Base-by-base conservation (phyloP, 2,329 filamentous ascomycete genomes). In the Karstenula rhodostoma region DNA sequence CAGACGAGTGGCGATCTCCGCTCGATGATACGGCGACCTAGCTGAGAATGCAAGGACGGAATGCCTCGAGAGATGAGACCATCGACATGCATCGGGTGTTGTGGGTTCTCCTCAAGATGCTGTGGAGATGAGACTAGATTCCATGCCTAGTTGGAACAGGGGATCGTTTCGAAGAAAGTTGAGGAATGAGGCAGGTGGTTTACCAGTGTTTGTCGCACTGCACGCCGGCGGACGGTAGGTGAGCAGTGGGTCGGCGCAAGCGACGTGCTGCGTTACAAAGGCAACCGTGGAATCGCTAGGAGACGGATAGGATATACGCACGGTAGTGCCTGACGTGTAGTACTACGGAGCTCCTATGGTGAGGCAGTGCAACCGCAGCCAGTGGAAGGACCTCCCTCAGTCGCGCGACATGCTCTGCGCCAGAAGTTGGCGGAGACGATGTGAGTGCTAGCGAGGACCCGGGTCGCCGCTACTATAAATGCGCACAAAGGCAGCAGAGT, bases 361-460 rank as follows among this genome's bases (percentile, higher is more conserved):
- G 48, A 37, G 48, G 48, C 48, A 37, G 48, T 51, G 44, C 44
- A 17, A 44, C 6, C n/a, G 12, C 12, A 19, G 40, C 12, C 25
- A 7, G 25, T 27, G 23, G 29, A 23, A 50, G 48, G 8, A 37
- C n/a, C 25, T 50, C 4, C n/a, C 25, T 50, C 4, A 5, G 32
- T 50, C 48, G 29, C 48, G 48, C 48, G 29, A 50, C 48, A 50
- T 50, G 1, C 1, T 15, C 29, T 37, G 50, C n/a, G 35, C 33
- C 35, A 53, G 37, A 23, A 32, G 23, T 9, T 40, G 10, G 19
- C 9, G 49, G 40, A 12, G 27, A 51, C 4, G 15, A 7, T 12
- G 19, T 5, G 32, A 25, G 49, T 40, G 35, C 37, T 32, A 32
- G 50, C 50, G 25, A 43, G 23, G 25, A 6, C 22, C 3, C 22